Conservation (phyloP, 192 early-diverging fungal species). For the Rhizophagus sp. region DNA sequence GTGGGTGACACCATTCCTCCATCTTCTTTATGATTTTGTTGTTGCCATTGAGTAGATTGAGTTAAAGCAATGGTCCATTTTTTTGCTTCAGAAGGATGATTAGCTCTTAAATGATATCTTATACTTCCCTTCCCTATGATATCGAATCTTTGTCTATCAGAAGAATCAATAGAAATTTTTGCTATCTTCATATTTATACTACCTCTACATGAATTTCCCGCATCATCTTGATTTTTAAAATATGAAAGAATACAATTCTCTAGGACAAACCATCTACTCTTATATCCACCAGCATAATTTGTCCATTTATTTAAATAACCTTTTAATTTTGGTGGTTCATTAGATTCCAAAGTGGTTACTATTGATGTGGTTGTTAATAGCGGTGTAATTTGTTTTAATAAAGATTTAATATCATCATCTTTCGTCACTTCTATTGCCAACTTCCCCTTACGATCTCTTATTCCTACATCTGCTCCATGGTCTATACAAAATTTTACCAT, state of each 20-base stretch:
- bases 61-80: constrained; percentile 81
- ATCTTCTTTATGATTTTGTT: constrained; percentile 33
- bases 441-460: constrained; percentile 66
- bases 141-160: constrained; percentile 74
- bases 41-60: constrained; percentile 74
- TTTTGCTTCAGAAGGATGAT: constrained; percentile 69
- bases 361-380: constrained; percentile 50
- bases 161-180: constrained; percentile 58
- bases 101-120: constrained; percentile 70
- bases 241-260: constrained; percentile 81
- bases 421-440: constrained; percentile 57
- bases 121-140: constrained; percentile 76
- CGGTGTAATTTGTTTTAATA: constrained; percentile 40
- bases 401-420: constrained; percentile 51
- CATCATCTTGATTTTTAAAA: constrained; percentile 78
- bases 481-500: constrained; percentile 73
- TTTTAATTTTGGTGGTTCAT: constrained; percentile 59
- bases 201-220: constrained; percentile 74
- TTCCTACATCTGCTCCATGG: constrained; percentile 73
- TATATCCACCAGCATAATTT: constrained; percentile 83
- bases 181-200: constrained; percentile 77
- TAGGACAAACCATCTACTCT: constrained; percentile 78
- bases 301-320: constrained; percentile 83
- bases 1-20: constrained; percentile 32
- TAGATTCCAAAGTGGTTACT: constrained; percentile 51